Evolutionary conservation across 1,284 basidiomycete species (phyloP).

Genomic region (Cutaneotrichosporon mucoides): DNA sequence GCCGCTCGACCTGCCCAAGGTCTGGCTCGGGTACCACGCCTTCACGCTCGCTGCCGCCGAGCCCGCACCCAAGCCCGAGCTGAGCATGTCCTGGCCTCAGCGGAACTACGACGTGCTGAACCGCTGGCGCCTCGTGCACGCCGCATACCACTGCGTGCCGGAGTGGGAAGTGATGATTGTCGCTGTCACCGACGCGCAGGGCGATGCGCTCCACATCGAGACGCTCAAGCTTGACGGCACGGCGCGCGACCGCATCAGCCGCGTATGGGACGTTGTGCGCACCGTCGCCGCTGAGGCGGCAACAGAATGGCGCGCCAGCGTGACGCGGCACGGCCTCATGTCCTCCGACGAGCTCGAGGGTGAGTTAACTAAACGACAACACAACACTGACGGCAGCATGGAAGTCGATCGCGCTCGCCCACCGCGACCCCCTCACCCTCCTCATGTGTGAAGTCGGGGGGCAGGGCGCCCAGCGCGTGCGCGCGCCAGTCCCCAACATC

Average conservation of each 20-base stretch:
- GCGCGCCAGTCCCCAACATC: constrained; percentile 22
- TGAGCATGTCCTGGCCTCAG: constrained; percentile 38
- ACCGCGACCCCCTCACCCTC: constrained; percentile 17
- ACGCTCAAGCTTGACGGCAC: constrained; percentile 8
- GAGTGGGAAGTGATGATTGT: constrained; percentile 16
- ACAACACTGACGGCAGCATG: constrained; percentile 19
- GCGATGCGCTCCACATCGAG: constrained; percentile 28
- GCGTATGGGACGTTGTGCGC: constrained; percentile 42
- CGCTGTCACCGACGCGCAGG: constrained; percentile 29
- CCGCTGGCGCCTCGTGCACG: constrained; percentile 32
- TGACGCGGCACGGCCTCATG: constrained; percentile 25
- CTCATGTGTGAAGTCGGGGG: constrained; percentile 18
- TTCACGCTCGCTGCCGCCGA: constrained; percentile 30
- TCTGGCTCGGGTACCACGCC: constrained; percentile 24
- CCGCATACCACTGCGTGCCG: constrained; percentile 22
- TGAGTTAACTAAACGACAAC: constrained; percentile 11
- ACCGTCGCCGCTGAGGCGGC: constrained; percentile 53
- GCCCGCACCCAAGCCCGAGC: constrained; percentile 22
- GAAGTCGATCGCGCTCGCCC: constrained; percentile 10
- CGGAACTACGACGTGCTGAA: constrained; percentile 39
- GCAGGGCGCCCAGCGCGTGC: neutral
- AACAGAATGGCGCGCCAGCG: constrained; percentile 27
- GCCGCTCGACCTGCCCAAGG: constrained; percentile 11
- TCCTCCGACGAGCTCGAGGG: constrained; percentile 28
- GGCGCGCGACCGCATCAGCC: constrained; percentile 5